These are phyloP conservation scores for Xylaria castorea DNA, from an alignment of 495 filamentous ascomycete genomes.

Conservation along the genomic window DNA sequence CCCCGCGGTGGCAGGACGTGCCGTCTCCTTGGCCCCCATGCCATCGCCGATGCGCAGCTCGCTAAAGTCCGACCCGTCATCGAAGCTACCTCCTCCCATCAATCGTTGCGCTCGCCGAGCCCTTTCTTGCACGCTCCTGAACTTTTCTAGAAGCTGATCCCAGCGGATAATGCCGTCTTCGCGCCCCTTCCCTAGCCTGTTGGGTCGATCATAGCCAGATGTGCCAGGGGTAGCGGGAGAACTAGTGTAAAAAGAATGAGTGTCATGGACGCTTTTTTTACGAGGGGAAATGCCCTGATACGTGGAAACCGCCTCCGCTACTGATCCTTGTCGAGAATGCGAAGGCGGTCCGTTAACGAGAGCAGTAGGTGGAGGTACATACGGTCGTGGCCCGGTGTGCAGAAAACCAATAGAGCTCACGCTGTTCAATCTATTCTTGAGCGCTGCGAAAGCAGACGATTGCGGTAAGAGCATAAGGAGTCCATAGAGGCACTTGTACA, in stretches of 20 bases:
- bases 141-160: slow-evolving; percentile 96
- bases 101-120: slow-evolving; percentile 59
- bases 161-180: slow-evolving; percentile 87
- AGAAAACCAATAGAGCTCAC: slow-evolving; percentile 97
- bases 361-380: slow-evolving; percentile 50
- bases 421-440: slow-evolving; percentile 96
- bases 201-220: slow-evolving; percentile 75
- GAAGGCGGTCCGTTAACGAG: slow-evolving; percentile 31
- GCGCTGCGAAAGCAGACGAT: slow-evolving; percentile 92
- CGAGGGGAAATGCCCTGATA: slow-evolving; percentile 35
- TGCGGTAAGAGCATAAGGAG: slow-evolving; percentile 97
- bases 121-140: slow-evolving; percentile 85
- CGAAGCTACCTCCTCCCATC: slow-evolving; percentile 40
- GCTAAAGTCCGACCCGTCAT: slow-evolving; percentile 47
- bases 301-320: slow-evolving; percentile 48
- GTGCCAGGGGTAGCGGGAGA: slow-evolving; percentile 53
- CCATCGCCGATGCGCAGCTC: slow-evolving; percentile 56
- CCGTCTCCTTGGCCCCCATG: slow-evolving; percentile 43
- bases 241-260: slow-evolving; percentile 45
- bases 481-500: slow-evolving; percentile 98
- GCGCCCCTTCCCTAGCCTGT: slow-evolving; percentile 75
- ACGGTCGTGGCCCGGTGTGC: slow-evolving; percentile 82
- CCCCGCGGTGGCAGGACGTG: slow-evolving; percentile 37
- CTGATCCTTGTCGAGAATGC: slow-evolving; percentile 48
- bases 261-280: slow-evolving; percentile 40